Evolutionary conservation across 1,139 yeast genomes (phyloP).

Genomic region (Suhomyces bolitotheri): DNA sequence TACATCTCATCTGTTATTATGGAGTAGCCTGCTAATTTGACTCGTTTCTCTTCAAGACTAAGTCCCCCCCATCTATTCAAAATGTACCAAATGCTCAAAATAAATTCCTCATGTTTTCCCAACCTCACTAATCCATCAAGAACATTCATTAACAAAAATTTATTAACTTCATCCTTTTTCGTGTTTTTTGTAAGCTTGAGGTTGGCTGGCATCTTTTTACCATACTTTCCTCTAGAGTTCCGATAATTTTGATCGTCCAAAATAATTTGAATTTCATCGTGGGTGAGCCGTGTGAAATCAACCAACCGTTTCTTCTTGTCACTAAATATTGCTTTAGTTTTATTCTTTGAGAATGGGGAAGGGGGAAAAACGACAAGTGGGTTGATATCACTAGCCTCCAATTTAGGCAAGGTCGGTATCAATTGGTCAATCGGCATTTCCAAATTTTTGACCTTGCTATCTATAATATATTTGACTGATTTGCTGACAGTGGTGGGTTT

Average conservation of each 20-base stretch:
- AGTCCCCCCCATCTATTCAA: conserved; percentile 34
- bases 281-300: conserved; percentile 32
- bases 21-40: neutral
- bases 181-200: conserved; percentile 4
- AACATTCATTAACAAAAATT: conserved; percentile 31
- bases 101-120: conserved; percentile 35
- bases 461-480: conserved; percentile 17
- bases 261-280: conserved; percentile 21
- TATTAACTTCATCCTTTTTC: conserved; percentile 25
- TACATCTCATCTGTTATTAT: conserved; percentile 9
- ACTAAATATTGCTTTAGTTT: conserved; percentile 26
- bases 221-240: conserved; percentile 26
- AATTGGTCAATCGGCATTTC: neutral
- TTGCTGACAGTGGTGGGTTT: conserved; percentile 7
- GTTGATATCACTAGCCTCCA: conserved; percentile 21
- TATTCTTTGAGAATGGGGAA: conserved; percentile 25
- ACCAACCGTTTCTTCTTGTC: conserved; percentile 30
- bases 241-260: conserved; percentile 18
- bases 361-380: conserved; percentile 39
- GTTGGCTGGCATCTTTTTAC: conserved; percentile 19
- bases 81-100: conserved; percentile 31
- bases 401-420: neutral
- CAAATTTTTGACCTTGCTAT: conserved; percentile 14
- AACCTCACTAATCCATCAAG: conserved; percentile 36
- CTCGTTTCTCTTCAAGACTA: neutral